Base-by-base conservation (phyloP, 129 eudicot species). In the Sambucus nigra region DNA sequence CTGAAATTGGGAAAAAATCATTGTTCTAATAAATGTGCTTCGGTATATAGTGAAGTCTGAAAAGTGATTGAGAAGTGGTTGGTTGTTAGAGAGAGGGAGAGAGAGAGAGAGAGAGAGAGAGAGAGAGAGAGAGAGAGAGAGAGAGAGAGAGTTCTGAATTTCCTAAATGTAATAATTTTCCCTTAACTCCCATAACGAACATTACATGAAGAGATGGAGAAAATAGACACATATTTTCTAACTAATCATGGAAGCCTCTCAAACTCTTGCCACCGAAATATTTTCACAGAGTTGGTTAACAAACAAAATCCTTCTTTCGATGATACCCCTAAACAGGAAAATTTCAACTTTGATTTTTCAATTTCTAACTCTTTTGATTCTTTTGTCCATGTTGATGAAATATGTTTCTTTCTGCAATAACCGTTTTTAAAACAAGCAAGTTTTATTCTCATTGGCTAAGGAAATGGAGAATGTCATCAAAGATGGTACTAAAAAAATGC, bases 241-340 rank as follows among this genome's bases (percentile, higher is more conserved):
- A 16, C 7, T 16, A 35, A 29, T 50, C 51, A 81, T 78, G 94
- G 88, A 79, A 53, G 73, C 70, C 57, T 68, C 74, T 33, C 80
- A 87, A 44, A 18, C 87, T 47, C 72, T 83, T 25, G 76, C 91
- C 61, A 80, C 80, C 13, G 96, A 88, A 47, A 88, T 94, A 59
- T 88, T 88, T 61, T 88, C 96, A 11, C 77, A 72, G 69, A 80
- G 89, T 51, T 88, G 96, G 96, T 47, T 88, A 25, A 53, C 64
- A 55, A 65, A 69, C 70, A 61, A n/a, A 59, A 67, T 12, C 75
- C 83, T 11, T 28, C 73, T 18, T 63, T 66, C 24, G 64, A 53
- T 26, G n/a, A n/a, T 17, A 0, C 33, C 58, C 57, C 35, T 1
- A 46, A 35, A 59, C 53, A 59, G 15, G 20, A 28, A 4, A 65